Percentiles rank a stretch among this genome's conserved stretches.
These are phyloP conservation scores for Pichia sp. DNA, from an alignment of 1,139 yeast species.

Conservation along the genomic window DNA sequence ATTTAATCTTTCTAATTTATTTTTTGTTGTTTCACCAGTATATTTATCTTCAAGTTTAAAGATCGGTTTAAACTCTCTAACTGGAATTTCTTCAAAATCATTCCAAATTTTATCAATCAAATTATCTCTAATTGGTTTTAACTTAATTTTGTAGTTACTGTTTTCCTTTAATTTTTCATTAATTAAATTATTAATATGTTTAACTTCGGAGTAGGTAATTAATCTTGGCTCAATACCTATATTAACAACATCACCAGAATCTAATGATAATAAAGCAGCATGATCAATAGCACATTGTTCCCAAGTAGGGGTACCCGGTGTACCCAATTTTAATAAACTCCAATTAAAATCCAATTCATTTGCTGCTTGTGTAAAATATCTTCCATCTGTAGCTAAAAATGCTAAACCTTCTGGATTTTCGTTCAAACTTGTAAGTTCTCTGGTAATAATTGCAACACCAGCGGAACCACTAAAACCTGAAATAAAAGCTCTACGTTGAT, in stretches of 20 bases:
- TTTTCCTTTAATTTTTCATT: slow-evolving; percentile 25
- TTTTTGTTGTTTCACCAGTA: slow-evolving; percentile 38
- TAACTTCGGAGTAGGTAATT: slow-evolving; percentile 45
- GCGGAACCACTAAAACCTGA: slow-evolving; percentile 94
- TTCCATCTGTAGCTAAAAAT: slow-evolving; percentile 86
- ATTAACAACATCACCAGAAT: slow-evolving; percentile 32
- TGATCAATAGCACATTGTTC: slow-evolving; percentile 73
- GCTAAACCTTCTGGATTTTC: slow-evolving; percentile 62
- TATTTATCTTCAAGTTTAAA: slow-evolving; percentile 38
- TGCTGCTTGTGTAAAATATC: slow-evolving; percentile 87
- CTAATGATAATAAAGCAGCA: slow-evolving; percentile 50
- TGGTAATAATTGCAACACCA: slow-evolving; percentile 82
- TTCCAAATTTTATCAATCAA: slow-evolving; percentile 76
- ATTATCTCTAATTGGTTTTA: slow-evolving; percentile 63
- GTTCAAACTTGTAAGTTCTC: slow-evolving; percentile 58
- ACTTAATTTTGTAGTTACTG: slow-evolving; percentile 43
- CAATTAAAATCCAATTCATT: slow-evolving; percentile 87
- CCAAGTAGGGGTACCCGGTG: slow-evolving; percentile 74
- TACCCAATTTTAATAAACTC: slow-evolving; percentile 72
- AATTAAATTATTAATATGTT: slow-evolving; percentile 34
- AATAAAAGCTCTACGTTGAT: slow-evolving; percentile 79
- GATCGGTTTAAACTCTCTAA: slow-evolving; percentile 39
- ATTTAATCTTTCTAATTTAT: slow-evolving; percentile 42
- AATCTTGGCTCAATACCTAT: slow-evolving; percentile 67
- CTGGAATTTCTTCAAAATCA: slow-evolving; percentile 43